These are phyloP conservation scores for Rusavskia elegans DNA, from an alignment of 495 filamentous ascomycete species.

Conservation along the genomic window DNA sequence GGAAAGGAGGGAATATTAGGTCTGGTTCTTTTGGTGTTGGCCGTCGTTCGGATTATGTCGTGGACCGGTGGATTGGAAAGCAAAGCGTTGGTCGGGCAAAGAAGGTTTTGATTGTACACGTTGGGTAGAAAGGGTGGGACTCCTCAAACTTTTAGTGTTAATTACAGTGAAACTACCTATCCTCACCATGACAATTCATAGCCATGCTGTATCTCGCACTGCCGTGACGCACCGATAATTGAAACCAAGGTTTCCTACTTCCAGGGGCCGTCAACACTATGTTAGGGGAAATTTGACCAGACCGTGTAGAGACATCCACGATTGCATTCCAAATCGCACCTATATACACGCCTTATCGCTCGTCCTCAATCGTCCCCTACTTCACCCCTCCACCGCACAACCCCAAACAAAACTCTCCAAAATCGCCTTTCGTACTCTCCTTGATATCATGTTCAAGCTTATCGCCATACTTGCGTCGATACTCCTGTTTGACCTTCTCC, in stretches of 20 bases:
- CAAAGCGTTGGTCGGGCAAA: neutral
- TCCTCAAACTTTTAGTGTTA: too few relatives aligned
- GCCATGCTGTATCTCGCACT: neutral
- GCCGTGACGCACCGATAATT: too few relatives aligned
- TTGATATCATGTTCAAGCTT: constrained; percentile 47
- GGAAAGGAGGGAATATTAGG: constrained; percentile 16
- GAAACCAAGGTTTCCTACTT: too few relatives aligned
- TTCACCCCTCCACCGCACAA: constrained; percentile 14
- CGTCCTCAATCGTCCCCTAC: neutral
- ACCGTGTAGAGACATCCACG: too few relatives aligned
- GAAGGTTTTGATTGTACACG: neutral
- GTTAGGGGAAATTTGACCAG: too few relatives aligned
- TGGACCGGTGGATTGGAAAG: too few relatives aligned
- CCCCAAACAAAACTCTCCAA: constrained; percentile 42
- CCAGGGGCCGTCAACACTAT: too few relatives aligned
- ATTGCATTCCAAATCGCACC: neutral
- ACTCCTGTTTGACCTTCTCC: constrained; percentile 52
- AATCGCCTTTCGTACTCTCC: constrained; percentile 35
- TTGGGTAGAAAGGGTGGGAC: too few relatives aligned
- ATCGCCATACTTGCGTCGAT: constrained; percentile 51
- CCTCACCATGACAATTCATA: neutral
- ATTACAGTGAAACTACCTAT: too few relatives aligned
- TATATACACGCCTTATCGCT: neutral
- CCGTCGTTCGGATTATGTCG: too few relatives aligned
- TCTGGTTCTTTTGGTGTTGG: neutral